phyloP scores from a whole-genome alignment of 345 rosid genomes.

The Sonneratia caseolaris region DNA sequence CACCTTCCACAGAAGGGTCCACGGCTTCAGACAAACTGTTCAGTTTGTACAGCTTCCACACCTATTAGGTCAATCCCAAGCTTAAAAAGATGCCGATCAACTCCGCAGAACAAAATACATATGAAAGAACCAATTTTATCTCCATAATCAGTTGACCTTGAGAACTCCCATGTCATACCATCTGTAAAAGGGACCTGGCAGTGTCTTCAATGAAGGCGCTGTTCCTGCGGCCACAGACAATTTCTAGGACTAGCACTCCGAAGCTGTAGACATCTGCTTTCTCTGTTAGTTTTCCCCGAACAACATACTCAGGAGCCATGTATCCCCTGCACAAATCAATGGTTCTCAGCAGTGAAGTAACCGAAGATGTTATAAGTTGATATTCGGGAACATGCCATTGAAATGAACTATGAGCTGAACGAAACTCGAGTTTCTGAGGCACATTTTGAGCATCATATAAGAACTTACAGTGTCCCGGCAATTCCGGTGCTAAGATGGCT shows the following conservation, averaged over 20 bases:
- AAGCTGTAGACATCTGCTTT: slow-evolving; percentile 16
- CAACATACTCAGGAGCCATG: slow-evolving; percentile 21
- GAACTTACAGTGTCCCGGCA: slow-evolving; percentile 19
- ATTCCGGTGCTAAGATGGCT: slow-evolving; percentile 18
- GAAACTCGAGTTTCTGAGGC: too few relatives aligned
- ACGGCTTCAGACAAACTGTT: slow-evolving; percentile 7
- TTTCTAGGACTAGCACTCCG: slow-evolving; percentile 13
- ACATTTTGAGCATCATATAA: too few relatives aligned
- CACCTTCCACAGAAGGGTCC: slow-evolving; percentile 8
- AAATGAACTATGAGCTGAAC: too few relatives aligned
- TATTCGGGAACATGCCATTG: too few relatives aligned
- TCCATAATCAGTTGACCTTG: too few relatives aligned
- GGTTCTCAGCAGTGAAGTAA: background rate
- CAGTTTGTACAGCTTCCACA: slow-evolving; percentile 11
- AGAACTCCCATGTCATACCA: background rate
- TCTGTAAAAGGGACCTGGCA: slow-evolving; percentile 9
- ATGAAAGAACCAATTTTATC: background rate
- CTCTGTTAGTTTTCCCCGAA: slow-evolving; percentile 17
- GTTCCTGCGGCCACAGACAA: slow-evolving; percentile 13
- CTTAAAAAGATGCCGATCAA: background rate
- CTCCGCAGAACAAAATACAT: background rate
- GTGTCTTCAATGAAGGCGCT: slow-evolving; percentile 3
- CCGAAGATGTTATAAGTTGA: background rate
- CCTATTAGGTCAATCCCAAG: background rate
- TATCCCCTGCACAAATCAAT: slow-evolving; percentile 13